A percentile compares a stretch with the other conserved stretches of the same genome.
phyloP scores from a whole-genome alignment of 2,329 filamentous ascomycete species.

The Mycosphaerella sp. region DNA sequence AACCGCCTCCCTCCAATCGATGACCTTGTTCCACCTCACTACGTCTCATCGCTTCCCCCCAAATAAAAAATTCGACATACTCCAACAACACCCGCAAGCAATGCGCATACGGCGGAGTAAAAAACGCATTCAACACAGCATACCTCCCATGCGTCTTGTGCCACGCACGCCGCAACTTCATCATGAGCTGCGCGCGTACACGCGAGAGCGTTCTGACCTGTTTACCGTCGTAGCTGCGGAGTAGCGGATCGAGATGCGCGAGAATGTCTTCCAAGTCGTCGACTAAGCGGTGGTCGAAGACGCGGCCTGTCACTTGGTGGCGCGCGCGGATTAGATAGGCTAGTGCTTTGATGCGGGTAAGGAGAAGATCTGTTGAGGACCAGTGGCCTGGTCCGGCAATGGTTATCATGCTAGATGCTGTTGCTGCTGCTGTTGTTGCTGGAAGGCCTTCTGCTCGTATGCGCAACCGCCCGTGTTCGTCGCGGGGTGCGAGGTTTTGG shows the following conservation, averaged over 20 bases:
- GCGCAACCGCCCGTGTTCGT: too few relatives aligned
- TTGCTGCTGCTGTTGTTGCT: too few relatives aligned
- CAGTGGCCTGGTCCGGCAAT: not conserved
- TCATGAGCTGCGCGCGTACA: too few relatives aligned
- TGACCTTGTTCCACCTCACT: not conserved
- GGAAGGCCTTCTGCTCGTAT: too few relatives aligned
- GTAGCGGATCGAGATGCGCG: not conserved
- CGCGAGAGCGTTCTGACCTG: not conserved
- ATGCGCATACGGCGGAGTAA: not conserved
- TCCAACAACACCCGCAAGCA: not conserved
- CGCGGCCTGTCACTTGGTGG: not conserved
- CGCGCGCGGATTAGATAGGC: not conserved
- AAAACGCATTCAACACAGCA: not conserved
- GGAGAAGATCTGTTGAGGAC: not conserved
- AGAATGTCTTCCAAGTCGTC: not conserved
- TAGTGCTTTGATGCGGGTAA: not conserved
- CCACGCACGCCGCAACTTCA: not conserved
- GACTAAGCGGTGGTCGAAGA: not conserved
- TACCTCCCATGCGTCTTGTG: not conserved
- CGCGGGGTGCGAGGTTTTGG: too few relatives aligned
- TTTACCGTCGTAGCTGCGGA: not conserved
- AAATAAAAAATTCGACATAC: not conserved
- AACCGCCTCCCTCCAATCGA: not conserved
- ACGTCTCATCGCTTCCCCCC: not conserved
- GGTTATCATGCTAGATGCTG: too few relatives aligned